These are phyloP conservation scores for Candida ipomoeae DNA, from an alignment of 805 yeast genomes.

Conservation along the genomic window DNA sequence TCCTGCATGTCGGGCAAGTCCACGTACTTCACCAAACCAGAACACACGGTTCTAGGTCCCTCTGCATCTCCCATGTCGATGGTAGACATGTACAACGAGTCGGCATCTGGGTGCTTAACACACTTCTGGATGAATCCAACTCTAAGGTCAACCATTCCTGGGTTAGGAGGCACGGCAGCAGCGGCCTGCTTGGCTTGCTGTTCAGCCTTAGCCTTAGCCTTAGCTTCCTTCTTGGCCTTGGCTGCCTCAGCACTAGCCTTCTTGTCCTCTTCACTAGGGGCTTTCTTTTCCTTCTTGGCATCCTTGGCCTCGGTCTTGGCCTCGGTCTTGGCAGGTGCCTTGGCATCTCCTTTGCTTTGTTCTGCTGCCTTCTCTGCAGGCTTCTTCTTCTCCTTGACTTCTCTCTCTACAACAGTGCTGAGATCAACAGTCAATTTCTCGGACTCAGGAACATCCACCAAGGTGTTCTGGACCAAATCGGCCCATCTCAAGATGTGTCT, in stretches of 20 bases:
- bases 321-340: constrained; percentile 5
- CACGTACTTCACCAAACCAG: constrained; percentile 88
- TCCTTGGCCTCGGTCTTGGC: constrained; percentile 11
- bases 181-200: constrained; percentile 44
- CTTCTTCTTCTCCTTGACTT: constrained; percentile 60
- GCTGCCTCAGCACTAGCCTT: constrained; percentile 51
- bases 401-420: constrained; percentile 67
- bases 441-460: constrained; percentile 50
- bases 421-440: constrained; percentile 54
- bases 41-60: constrained; percentile 97
- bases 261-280: constrained; percentile 39
- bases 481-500: constrained; percentile 94
- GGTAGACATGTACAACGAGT: constrained; percentile 91
- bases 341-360: constrained; percentile 32
- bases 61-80: constrained; percentile 95
- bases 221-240: constrained; percentile 60
- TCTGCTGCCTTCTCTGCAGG: constrained; percentile 29
- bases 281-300: constrained; percentile 8
- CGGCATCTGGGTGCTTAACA: constrained; percentile 96
- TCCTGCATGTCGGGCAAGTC: constrained; percentile 94
- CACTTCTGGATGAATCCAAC: constrained; percentile 98
- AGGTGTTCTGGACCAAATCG: constrained; percentile 74
- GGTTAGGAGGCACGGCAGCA: constrained; percentile 64
- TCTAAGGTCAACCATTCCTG: constrained; percentile 84
- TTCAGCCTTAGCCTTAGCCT: constrained; percentile 57